A percentile compares a stretch with the other conserved stretches of the same genome.
Conservation (phyloP, 768 basidiomycete genomes). For the Leccinum variicolor region DNA sequence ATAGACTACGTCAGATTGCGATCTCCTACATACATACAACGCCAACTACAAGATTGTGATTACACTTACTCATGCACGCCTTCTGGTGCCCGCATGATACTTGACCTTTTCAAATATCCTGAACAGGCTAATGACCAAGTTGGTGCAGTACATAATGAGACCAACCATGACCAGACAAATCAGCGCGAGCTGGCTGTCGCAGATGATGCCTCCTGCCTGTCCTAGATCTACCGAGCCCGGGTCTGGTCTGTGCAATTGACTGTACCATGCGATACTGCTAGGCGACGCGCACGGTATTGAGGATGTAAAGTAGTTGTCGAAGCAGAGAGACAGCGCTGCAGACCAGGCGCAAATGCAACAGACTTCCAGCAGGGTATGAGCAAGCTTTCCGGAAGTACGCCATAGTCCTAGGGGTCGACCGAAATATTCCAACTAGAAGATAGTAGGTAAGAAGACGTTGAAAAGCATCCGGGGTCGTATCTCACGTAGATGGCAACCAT, state of each 20-base stretch:
- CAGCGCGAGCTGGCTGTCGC: constrained; percentile 72
- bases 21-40: neutral
- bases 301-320: constrained; percentile 92
- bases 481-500: constrained; percentile 83
- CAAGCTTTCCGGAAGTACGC: constrained; percentile 82
- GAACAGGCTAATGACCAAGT: constrained; percentile 80
- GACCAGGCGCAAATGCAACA: constrained; percentile 95
- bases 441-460: constrained; percentile 13
- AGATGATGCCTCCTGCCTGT: constrained; percentile 55
- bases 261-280: constrained; percentile 70
- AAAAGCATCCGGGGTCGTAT: constrained; percentile 11
- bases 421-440: constrained; percentile 81
- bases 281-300: constrained; percentile 69
- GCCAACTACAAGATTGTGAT: neutral
- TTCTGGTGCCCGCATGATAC: constrained; percentile 47
- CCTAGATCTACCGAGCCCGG: constrained; percentile 29
- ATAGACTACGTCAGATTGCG: neutral
- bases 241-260: constrained; percentile 35
- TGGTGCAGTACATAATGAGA: constrained; percentile 77
- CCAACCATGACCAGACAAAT: constrained; percentile 77
- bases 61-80: constrained; percentile 10
- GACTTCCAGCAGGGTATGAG: constrained; percentile 84
- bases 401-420: constrained; percentile 90
- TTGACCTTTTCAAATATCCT: constrained; percentile 90
- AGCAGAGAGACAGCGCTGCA: constrained; percentile 79